Conservation (phyloP, 306 rosid species). For the Mimosa pudica region DNA sequence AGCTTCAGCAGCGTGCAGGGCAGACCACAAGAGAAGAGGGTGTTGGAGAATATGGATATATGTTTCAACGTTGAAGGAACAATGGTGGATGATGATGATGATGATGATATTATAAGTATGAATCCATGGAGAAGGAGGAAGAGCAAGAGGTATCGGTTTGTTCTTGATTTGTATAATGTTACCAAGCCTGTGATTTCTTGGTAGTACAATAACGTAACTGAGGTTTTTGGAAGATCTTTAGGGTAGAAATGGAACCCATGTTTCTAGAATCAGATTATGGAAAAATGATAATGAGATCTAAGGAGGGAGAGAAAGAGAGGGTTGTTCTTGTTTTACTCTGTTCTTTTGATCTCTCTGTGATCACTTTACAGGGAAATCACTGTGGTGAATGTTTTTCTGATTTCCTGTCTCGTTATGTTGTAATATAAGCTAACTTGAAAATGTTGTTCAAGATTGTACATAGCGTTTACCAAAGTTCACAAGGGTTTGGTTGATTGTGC, state of each 20-base stretch:
- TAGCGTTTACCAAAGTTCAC: background rate
- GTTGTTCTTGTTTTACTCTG: background rate
- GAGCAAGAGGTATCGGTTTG: constrained; percentile 26
- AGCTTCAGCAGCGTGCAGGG: constrained; percentile 44
- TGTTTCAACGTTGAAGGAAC: background rate
- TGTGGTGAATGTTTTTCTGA: background rate
- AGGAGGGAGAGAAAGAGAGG: background rate
- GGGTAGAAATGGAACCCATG: background rate
- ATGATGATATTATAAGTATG: background rate
- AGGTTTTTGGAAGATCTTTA: constrained; percentile 8
- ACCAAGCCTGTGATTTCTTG: constrained; percentile 9
- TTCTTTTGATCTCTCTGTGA: background rate
- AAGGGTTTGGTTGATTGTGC: background rate
- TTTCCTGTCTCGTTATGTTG: background rate
- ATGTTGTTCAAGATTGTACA: constrained; percentile 3
- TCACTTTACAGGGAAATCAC: background rate
- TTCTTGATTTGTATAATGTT: constrained; percentile 25
- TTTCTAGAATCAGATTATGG: background rate
- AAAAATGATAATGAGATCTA: background rate
- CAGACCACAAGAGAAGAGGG: background rate
- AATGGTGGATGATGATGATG: background rate
- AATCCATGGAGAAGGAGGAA: background rate
- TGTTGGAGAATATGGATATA: constrained; percentile 21
- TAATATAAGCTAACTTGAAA: constrained; percentile 15
- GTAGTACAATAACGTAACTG: background rate